phyloP scores from a whole-genome alignment of 768 basidiomycete genomes.

The Trametes cinnabarina region DNA sequence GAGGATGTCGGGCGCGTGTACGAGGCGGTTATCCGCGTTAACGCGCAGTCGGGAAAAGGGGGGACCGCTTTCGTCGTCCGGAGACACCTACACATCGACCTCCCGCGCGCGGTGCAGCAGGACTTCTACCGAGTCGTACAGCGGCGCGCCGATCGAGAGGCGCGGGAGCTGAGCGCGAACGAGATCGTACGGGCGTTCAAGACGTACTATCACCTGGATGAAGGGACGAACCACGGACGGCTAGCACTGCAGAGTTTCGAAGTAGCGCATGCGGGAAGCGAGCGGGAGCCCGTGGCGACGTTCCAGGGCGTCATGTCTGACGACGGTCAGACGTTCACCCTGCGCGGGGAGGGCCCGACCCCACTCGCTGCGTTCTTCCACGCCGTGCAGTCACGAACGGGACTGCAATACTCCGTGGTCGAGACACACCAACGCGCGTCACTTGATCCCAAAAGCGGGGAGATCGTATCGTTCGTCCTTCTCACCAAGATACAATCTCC shows the following conservation, averaged over 20 bases:
- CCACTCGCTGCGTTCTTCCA: conserved; percentile 68
- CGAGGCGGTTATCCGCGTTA: conserved; percentile 98
- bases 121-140: conserved; percentile 94
- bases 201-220: conserved; percentile 58
- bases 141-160: conserved; percentile 85
- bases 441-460: conserved; percentile 50
- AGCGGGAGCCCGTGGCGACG: conserved; percentile 35
- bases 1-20: conserved; percentile 92
- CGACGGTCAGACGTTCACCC: conserved; percentile 52
- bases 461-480: conserved; percentile 1
- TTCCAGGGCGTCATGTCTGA: conserved; percentile 66
- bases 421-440: conserved; percentile 88
- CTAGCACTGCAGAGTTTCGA: too few relatives aligned
- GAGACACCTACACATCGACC: conserved; percentile 83
- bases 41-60: conserved; percentile 98
- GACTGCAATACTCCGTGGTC: conserved; percentile 61
- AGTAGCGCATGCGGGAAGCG: too few relatives aligned
- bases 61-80: conserved; percentile 97
- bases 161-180: conserved; percentile 91
- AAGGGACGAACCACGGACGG: neutral
- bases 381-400: conserved; percentile 71
- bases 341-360: conserved; percentile 86
- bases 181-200: conserved; percentile 54
- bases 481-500: neutral
- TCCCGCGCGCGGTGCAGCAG: conserved; percentile 95